Base-by-base conservation (phyloP, 2,329 filamentous ascomycete genomes). In the Botrytis cinerea region DNA sequence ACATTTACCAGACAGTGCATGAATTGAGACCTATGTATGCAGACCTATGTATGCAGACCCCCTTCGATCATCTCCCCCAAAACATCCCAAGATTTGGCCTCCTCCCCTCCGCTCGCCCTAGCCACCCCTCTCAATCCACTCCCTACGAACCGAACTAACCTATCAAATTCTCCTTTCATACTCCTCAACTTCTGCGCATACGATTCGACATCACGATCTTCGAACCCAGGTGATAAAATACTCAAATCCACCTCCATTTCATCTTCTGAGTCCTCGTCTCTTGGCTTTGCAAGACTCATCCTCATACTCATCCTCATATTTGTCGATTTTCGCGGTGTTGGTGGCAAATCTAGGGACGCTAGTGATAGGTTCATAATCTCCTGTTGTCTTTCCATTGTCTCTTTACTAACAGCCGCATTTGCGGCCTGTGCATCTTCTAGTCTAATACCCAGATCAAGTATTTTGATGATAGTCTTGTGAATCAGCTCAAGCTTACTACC, bases 61-160 rank as follows among this genome's bases (percentile, higher is more conserved):
- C 85, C 86, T 78, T 95, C 92, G 62, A 97, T 82, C 84, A 92
- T 92, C 81, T 97, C 93, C 0, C 92, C 93, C 74, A 97, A 81
- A 74, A 92, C 89, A 82, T 96, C 93, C 92, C 94, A 95, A 80
- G 91, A 89, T 46, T 87, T 79, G 1, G 77, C 75, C 28, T 78
- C 78, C 14, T 77, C 77, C 82, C 93, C 90, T 43, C 89, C 89
- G 66, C 92, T 91, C 48, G 91, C 92, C 77, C 94, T 87, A 68
- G 93, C 91, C 16, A 96, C 89, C 16, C 92, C 91, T 71, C 91
- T 88, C 75, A 98, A 80, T 0, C 93, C 94, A 68, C 91, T 89
- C 3, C 87, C 87, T 22, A 96, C 86, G 80, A 97, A 97, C 0
- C 87, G 84, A 43, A 94, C 79, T 66, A 92, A 84, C 61, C 87